Evolutionary conservation across 352 stramenopile genomes (phyloP), one percentile per base, ranked within the genome.

Genomic region (Phytophthora constricta): DNA sequence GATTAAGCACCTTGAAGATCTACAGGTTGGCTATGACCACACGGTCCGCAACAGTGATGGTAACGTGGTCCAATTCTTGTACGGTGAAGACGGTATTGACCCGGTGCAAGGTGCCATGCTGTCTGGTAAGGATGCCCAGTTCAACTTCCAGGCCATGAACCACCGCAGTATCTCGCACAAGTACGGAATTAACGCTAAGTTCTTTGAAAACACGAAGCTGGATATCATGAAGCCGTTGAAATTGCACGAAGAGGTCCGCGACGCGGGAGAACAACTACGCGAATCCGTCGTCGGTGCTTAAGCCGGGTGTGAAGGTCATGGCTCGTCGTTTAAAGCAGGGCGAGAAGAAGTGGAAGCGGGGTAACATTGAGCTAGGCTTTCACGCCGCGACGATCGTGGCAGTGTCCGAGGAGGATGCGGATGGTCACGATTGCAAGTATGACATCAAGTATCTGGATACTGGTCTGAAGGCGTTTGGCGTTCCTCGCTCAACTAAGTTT

Each of bases 41-140:
- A 99, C 98, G 25, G 98, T 99, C 48, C 94, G 98, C 53, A 98
- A 99, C 80, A 93, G 82, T 20, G 97, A 99, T 70, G 97, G 97
- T 51, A 96, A 91, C 58, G 95, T 99, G 23, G 77, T 99, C 50
- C 98, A 99, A 77, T 99, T 99, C 70, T 62, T 99, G 17, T 99
- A 99, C 66, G 98, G 98, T 39, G 98, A 99, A 65, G 98, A 99
- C 77, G 98, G 97, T 27, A 84, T 99, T 20, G 98, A 99, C 79
- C 95, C 98, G 5, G 96, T 97, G 27, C 95, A 98, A 69, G 92
- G 91, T 50, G 90, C 95, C n/a, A 97, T 96, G 79, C 80, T 99
- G 22, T 97, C 96, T 53, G 97, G 96, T 56, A 97, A 98, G 53
- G 87, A 93, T 70, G 72, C 79, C 5, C 82, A 97, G 48, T 97